These are phyloP conservation scores for Trichopus zeylanicus DNA, from an alignment of 116 monocot species.

Conservation along the genomic window DNA sequence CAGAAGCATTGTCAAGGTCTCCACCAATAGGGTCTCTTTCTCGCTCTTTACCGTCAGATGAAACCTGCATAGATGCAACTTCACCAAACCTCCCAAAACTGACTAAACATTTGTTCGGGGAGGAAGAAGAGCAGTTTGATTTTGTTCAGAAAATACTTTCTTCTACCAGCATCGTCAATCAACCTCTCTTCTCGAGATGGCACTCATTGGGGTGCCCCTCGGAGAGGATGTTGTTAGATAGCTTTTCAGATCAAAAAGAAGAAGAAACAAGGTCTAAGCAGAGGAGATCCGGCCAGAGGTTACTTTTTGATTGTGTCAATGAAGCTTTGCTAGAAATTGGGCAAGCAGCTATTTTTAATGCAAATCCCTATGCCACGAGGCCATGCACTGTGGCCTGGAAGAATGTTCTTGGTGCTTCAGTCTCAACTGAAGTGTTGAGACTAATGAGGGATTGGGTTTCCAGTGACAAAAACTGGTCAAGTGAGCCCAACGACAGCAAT, in stretches of 20 bases:
- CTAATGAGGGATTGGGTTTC: constrained; percentile 22
- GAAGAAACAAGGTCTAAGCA: constrained; percentile 37
- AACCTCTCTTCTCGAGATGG: constrained; percentile 25
- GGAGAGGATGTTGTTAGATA: constrained; percentile 25
- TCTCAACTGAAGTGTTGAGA: constrained; percentile 26
- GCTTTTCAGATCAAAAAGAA: constrained; percentile 28
- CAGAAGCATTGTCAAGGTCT: constrained; percentile 50
- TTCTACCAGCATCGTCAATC: constrained; percentile 19
- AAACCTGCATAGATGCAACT: constrained; percentile 2
- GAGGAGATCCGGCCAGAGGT: constrained; percentile 39
- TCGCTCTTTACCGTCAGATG: constrained; percentile 30
- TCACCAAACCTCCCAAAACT: background rate
- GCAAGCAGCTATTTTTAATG: constrained; percentile 1
- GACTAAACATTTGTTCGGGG: background rate
- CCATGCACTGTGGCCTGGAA: constrained; percentile 6
- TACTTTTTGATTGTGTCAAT: constrained; percentile 56
- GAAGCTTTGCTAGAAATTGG: constrained; percentile 30
- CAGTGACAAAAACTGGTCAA: constrained; percentile 4
- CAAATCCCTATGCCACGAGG: constrained; percentile 23
- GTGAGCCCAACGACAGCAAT: constrained; percentile 4
- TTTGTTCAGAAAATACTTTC: constrained; percentile 30
- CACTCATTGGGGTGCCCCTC: constrained; percentile 31
- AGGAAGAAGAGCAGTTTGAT: constrained; percentile 7
- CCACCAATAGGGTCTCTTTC: constrained; percentile 30
- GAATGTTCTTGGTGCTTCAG: background rate